Evolutionary conservation across 805 yeast species (phyloP).

Genomic region (Saccharomycopsis sp.): DNA sequence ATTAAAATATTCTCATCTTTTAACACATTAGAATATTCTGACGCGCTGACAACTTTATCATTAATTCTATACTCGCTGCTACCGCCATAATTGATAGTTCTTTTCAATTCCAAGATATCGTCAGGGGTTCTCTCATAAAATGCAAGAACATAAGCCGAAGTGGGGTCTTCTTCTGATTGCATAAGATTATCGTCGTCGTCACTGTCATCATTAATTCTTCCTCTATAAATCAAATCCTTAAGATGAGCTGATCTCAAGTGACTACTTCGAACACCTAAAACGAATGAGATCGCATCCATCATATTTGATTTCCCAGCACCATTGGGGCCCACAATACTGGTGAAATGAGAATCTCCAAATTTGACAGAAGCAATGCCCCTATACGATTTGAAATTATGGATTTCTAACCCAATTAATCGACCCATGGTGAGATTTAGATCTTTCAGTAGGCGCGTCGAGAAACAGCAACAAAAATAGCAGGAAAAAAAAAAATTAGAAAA

Average conservation of each 20-base stretch:
- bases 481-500: neutral
- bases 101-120: conserved; percentile 49
- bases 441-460: no score
- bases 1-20: conserved; percentile 76
- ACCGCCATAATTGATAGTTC: conserved; percentile 55
- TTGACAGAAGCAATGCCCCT: conserved; percentile 69
- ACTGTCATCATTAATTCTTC: conserved; percentile 33
- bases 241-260: conserved; percentile 70
- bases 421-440: no score
- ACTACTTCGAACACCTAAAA: conserved; percentile 71
- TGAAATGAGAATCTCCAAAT: conserved; percentile 76
- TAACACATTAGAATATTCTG: conserved; percentile 57
- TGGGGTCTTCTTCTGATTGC: conserved; percentile 31
- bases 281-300: conserved; percentile 96
- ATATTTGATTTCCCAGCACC: conserved; percentile 97
- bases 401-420: conserved; percentile 66
- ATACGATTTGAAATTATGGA: conserved; percentile 88
- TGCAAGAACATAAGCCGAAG: conserved; percentile 69
- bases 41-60: conserved; percentile 50
- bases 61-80: conserved; percentile 63
- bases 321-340: conserved; percentile 95
- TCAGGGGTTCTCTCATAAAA: conserved; percentile 59
- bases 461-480: neutral
- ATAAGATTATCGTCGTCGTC: conserved; percentile 16
- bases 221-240: conserved; percentile 77